A percentile compares a stretch with the other conserved stretches of the same genome.
Conservation (phyloP, 495 filamentous ascomycete species). For the Trichoderma gamsii region DNA sequence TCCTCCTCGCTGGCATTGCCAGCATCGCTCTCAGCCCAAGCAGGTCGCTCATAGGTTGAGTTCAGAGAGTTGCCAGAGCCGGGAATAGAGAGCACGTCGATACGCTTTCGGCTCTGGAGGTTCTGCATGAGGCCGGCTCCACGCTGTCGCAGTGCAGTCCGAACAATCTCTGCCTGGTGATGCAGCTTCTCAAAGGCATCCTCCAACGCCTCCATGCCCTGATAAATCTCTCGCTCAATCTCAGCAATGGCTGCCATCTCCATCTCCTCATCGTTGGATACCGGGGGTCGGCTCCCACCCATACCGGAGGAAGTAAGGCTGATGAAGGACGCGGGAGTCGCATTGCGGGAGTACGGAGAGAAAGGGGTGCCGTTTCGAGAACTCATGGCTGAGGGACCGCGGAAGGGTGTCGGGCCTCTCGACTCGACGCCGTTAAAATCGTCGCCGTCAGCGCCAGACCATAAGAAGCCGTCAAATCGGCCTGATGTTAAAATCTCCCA, state of each 20-base stretch:
- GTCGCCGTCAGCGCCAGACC: conserved; percentile 78
- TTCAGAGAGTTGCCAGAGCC: conserved; percentile 30
- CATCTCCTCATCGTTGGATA: conserved; percentile 88
- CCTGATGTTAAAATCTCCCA: conserved; percentile 97
- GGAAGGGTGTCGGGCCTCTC: conserved; percentile 45
- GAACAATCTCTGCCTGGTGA: conserved; percentile 72
- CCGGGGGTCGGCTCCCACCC: conserved; percentile 38
- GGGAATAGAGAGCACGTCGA: conserved; percentile 40
- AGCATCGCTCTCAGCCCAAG: conserved; percentile 49
- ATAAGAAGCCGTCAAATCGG: conserved; percentile 94
- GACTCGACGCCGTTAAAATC: conserved; percentile 37
- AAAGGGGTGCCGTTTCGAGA: conserved; percentile 35
- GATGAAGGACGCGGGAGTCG: conserved; percentile 40
- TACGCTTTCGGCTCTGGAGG: conserved; percentile 59
- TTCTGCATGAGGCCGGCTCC: conserved; percentile 72
- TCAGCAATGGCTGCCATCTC: conserved; percentile 86
- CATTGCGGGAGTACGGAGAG: conserved; percentile 29
- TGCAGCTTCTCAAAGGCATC: conserved; percentile 94
- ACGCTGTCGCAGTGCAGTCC: conserved; percentile 70
- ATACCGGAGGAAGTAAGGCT: conserved; percentile 35
- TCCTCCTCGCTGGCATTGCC: conserved; percentile 49
- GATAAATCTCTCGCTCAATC: conserved; percentile 88
- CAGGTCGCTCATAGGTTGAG: conserved; percentile 32
- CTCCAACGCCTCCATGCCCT: conserved; percentile 88
- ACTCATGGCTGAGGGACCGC: conserved; percentile 25